Evolutionary conservation across 257 asterid species (phyloP), one percentile per base, ranked within the genome.

Genomic region (Buddleja alternifolia): DNA sequence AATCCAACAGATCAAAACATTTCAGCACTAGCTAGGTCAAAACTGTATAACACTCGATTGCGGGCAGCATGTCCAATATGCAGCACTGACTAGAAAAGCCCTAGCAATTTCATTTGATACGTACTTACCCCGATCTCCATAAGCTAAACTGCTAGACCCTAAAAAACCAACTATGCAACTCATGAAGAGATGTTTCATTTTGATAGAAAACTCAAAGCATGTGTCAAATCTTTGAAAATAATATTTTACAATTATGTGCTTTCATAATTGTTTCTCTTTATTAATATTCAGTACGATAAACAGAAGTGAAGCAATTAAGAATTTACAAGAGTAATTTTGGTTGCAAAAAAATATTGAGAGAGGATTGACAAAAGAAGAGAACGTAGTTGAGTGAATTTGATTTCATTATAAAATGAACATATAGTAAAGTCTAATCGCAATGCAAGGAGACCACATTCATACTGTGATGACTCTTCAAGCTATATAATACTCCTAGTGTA

Each of bases 401-500:
- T n/a, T n/a, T n/a, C n/a, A n/a, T n/a, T n/a, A 29, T 2, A 29
- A 29, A 29, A 29, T 29, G 34, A 29, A 5, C 34, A 2, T 24
- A 14, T 10, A 6, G 52, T 19, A 34, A n/a, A 60, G 53, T 6
- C n/a, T n/a, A 9, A 36, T 40, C 3, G 60, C 47, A 39, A n/a
- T 55, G 48, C 71, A 16, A 53, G 42, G 41, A 19, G 24, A 4
- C 23, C 59, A 45, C 8, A 7, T 40, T 61, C 9, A 14, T 17
- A 56, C 29, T 44, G 53, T 1, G 24, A 56, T 11, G 62, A 64
- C 32, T 63, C 67, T 64, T 66, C 52, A 51, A n/a, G 41, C 50
- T 21, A 32, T 14, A 66, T 50, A 20, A 29, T 47, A 54, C 42
- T 34, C 64, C 4, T 46, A 4, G 8, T 8, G 14, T 46, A 44